phyloP scores from a whole-genome alignment of 441 rosid species.

The Erodium moschatum region DNA sequence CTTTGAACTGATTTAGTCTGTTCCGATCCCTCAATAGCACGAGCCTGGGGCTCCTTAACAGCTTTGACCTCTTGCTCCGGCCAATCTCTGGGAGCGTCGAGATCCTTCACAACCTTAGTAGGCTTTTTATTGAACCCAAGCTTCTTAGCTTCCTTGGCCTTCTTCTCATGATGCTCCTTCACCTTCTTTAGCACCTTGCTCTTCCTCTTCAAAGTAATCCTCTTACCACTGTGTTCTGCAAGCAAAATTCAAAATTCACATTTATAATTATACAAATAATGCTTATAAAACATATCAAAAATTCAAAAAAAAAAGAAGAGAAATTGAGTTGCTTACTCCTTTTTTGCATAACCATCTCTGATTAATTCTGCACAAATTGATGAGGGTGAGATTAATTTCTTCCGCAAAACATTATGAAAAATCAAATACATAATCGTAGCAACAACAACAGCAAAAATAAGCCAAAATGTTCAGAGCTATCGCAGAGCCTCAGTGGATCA shows the following conservation, averaged over 20 bases:
- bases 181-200: constrained; percentile 78
- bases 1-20: constrained; percentile 77
- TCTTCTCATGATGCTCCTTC: constrained; percentile 86
- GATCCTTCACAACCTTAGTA: constrained; percentile 73
- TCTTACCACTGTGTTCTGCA: constrained; percentile 88
- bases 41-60: constrained; percentile 75
- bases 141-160: constrained; percentile 88
- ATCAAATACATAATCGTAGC: not conserved
- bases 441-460: too few relatives aligned
- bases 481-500: not conserved
- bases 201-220: constrained; percentile 71
- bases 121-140: constrained; percentile 41
- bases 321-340: too few relatives aligned
- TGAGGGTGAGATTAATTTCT: not conserved
- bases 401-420: not conserved
- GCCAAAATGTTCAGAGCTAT: not conserved
- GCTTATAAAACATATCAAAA: not conserved
- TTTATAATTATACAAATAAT: not conserved
- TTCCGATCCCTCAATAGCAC: constrained; percentile 75
- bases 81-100: constrained; percentile 94
- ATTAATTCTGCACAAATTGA: not conserved
- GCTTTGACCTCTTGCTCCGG: constrained; percentile 98
- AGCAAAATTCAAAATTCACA: not conserved
- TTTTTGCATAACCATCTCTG: not conserved
- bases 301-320: too few relatives aligned